Percentiles rank a stretch among this genome's conserved stretches.
These are phyloP conservation scores for Rhododendron molle DNA, from an alignment of 148 eudicot genomes.

Conservation along the genomic window DNA sequence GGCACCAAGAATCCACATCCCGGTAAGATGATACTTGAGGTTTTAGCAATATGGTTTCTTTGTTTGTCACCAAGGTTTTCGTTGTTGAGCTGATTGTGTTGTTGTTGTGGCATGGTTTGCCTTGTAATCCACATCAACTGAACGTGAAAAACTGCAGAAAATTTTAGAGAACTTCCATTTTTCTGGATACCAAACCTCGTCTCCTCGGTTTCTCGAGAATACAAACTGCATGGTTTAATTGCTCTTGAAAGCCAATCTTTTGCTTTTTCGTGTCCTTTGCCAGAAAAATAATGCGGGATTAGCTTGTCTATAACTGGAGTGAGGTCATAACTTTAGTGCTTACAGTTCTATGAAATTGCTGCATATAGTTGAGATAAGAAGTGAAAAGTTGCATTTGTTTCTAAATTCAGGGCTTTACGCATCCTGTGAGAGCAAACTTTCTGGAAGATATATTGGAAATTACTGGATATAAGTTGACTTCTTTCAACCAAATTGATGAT, in stretches of 20 bases:
- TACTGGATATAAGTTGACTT: constrained; percentile 86
- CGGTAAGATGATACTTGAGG: constrained; percentile 42
- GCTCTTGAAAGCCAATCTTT: neutral
- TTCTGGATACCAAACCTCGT: neutral
- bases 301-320: neutral
- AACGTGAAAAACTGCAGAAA: neutral
- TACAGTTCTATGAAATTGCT: neutral
- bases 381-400: neutral
- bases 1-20: constrained; percentile 91
- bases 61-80: neutral
- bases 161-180: neutral
- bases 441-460: constrained; percentile 89
- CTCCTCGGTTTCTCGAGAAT: neutral
- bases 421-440: constrained; percentile 88
- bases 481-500: constrained; percentile 96
- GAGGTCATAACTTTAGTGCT: neutral
- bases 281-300: neutral
- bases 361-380: neutral
- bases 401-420: constrained; percentile 75
- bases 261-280: neutral
- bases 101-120: neutral
- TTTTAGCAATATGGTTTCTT: neutral
- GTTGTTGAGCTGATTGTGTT: neutral
- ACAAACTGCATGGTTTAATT: neutral
- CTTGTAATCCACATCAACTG: neutral